Conservation (phyloP, 768 basidiomycete genomes). For the Pulveroboletus frians region DNA sequence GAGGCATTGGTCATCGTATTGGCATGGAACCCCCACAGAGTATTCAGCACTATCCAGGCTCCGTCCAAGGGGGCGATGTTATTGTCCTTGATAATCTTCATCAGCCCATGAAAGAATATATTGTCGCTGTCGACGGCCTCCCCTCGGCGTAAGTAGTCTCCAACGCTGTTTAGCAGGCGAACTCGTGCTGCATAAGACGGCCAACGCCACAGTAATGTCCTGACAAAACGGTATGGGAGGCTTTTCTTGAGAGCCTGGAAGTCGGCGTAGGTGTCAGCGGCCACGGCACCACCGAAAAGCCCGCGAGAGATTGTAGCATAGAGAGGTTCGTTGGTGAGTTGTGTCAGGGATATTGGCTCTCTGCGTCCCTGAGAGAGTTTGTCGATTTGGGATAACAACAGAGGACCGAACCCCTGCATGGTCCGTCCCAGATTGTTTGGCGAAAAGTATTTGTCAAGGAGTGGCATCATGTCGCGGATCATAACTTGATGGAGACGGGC, state of each 20-base stretch:
- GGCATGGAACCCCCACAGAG: conserved; percentile 20
- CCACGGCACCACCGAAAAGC: conserved; percentile 16
- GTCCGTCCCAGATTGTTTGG: conserved; percentile 9
- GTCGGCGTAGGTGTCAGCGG: conserved; percentile 16
- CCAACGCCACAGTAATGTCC: conserved; percentile 9
- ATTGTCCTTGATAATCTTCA: conserved; percentile 15
- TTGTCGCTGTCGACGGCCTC: conserved; percentile 3
- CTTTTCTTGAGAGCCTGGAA: conserved; percentile 16
- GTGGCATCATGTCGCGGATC: conserved; percentile 17
- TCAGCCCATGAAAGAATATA: conserved; percentile 9
- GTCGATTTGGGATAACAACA: conserved; percentile 11
- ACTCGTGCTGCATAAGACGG: conserved; percentile 14
- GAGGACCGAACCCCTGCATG: conserved; percentile 7
- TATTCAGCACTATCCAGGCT: conserved; percentile 16
- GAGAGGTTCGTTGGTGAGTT: conserved; percentile 15
- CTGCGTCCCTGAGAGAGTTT: background rate
- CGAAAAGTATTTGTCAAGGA: conserved; percentile 18
- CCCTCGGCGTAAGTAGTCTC: conserved; percentile 9
- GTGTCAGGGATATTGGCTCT: conserved; percentile 9
- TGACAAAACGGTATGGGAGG: conserved; percentile 14
- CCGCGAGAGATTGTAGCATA: too few species aligned
- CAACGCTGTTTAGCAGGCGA: conserved; percentile 7
- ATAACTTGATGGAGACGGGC: conserved; percentile 12
- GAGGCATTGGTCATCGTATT: conserved; percentile 19
- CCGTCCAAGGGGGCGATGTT: conserved; percentile 11